phyloP scores from a whole-genome alignment of 768 basidiomycete species.

The Coprinopsis marcescibilis region DNA sequence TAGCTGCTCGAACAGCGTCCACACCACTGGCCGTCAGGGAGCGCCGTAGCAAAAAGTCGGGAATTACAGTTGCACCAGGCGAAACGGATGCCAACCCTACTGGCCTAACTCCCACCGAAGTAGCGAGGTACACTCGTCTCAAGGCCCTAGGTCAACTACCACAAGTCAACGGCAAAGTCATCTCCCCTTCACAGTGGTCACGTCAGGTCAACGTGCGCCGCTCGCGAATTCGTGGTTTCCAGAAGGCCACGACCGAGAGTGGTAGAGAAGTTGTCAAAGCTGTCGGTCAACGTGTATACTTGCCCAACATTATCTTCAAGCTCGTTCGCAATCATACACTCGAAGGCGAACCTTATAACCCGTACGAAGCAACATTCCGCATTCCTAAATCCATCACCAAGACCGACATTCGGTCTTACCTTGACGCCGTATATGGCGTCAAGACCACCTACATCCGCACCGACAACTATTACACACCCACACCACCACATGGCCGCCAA shows the following conservation, averaged over 20 bases:
- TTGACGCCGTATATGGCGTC: slow-evolving; percentile 81
- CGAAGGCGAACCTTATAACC: slow-evolving; percentile 78
- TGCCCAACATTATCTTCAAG: slow-evolving; percentile 81
- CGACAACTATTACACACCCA: slow-evolving; percentile 75
- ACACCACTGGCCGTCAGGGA: slow-evolving; percentile 69
- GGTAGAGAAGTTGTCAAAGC: slow-evolving; percentile 42
- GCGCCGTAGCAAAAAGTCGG: slow-evolving; percentile 52
- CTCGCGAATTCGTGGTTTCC: slow-evolving; percentile 63
- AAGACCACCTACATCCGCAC: slow-evolving; percentile 92
- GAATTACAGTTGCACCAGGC: slow-evolving; percentile 24
- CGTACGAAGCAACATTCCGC: slow-evolving; percentile 92
- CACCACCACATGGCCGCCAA: slow-evolving; percentile 25
- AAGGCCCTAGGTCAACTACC: slow-evolving; percentile 47
- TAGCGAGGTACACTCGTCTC: slow-evolving; percentile 53
- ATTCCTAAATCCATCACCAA: slow-evolving; percentile 88
- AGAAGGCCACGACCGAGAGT: slow-evolving; percentile 32
- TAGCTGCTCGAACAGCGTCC: slow-evolving; percentile 60
- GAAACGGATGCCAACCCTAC: slow-evolving; percentile 42
- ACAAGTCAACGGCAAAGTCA: slow-evolving; percentile 26
- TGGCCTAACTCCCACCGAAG: slow-evolving; percentile 64
- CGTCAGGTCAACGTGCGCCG: slow-evolving; percentile 50
- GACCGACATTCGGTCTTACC: slow-evolving; percentile 84
- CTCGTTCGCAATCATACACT: slow-evolving; percentile 82
- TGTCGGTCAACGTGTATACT: slow-evolving; percentile 79
- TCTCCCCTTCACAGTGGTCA: slow-evolving; percentile 57